These are phyloP conservation scores for Paraphoma sp. DNA, from an alignment of 2,329 filamentous ascomycete genomes.

Conservation along the genomic window DNA sequence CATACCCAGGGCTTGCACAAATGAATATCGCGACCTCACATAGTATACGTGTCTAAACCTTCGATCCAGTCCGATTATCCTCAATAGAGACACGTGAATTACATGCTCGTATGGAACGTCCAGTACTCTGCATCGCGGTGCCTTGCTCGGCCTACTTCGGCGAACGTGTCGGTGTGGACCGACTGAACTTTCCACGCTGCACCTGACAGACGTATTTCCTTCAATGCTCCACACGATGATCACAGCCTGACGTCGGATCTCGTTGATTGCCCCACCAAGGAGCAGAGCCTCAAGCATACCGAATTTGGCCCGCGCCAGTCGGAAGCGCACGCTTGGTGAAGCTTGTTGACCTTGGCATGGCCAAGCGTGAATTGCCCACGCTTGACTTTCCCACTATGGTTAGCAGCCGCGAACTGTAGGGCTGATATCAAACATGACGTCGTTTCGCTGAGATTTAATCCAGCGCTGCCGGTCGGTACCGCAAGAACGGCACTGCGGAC, in stretches of 20 bases:
- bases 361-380: constrained; percentile 5
- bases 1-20: too few species aligned
- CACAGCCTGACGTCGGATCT: background rate
- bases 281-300: constrained; percentile 4
- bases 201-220: background rate
- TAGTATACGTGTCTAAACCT: too few species aligned
- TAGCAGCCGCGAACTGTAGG: background rate
- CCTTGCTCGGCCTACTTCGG: background rate
- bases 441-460: background rate
- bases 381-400: background rate
- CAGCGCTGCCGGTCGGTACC: background rate
- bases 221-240: constrained; percentile 5
- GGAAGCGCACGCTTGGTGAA: constrained; percentile 4
- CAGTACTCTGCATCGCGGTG: too few species aligned
- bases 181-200: background rate
- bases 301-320: background rate
- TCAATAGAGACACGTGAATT: too few species aligned
- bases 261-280: background rate
- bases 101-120: too few species aligned
- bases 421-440: constrained; percentile 6
- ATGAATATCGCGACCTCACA: too few species aligned
- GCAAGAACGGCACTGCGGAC: constrained; percentile 2
- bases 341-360: background rate
- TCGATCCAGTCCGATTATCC: too few species aligned
- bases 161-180: background rate